Evolutionary conservation across 345 rosid genomes (phyloP).

Genomic region (Aquilaria yunnanensis): DNA sequence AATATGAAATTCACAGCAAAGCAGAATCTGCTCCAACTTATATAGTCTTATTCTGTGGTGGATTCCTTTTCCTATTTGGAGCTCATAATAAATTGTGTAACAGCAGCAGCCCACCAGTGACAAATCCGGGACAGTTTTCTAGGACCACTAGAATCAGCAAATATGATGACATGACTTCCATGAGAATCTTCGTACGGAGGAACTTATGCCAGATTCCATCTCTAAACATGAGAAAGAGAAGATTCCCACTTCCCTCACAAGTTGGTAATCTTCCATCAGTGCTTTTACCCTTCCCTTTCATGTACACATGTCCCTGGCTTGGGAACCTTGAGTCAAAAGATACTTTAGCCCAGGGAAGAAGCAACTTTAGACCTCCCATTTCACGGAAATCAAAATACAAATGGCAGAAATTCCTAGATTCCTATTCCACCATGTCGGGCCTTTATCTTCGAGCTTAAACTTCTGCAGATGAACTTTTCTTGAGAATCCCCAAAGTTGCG

Average conservation of each 20-base stretch:
- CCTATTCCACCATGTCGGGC: constrained; percentile 6
- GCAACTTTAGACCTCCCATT: constrained; percentile 12
- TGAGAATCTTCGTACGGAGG: not conserved
- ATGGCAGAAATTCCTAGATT: constrained; percentile 5
- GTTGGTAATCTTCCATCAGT: not conserved
- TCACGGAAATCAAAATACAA: constrained; percentile 13
- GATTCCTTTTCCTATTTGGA: constrained; percentile 9
- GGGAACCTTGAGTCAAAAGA: constrained; percentile 10
- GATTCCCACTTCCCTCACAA: constrained; percentile 9
- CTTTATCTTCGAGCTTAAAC: no score
- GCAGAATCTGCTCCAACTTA: constrained; percentile 11
- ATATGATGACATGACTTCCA: constrained; percentile 1
- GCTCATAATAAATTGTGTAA: not conserved
- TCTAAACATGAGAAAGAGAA: constrained; percentile 3
- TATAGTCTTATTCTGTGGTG: not conserved
- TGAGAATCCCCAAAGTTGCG: no score
- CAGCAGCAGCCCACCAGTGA: no score
- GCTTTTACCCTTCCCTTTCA: constrained; percentile 2
- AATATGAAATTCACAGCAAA: not conserved
- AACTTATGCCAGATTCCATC: constrained; percentile 20
- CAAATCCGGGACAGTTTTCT: not conserved
- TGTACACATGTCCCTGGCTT: constrained; percentile 17
- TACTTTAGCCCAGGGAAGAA: not conserved
- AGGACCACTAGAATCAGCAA: constrained; percentile 6
- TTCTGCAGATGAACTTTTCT: no score